Base-by-base conservation (phyloP, 23 red algal species). In the Chondrus crispus region DNA sequence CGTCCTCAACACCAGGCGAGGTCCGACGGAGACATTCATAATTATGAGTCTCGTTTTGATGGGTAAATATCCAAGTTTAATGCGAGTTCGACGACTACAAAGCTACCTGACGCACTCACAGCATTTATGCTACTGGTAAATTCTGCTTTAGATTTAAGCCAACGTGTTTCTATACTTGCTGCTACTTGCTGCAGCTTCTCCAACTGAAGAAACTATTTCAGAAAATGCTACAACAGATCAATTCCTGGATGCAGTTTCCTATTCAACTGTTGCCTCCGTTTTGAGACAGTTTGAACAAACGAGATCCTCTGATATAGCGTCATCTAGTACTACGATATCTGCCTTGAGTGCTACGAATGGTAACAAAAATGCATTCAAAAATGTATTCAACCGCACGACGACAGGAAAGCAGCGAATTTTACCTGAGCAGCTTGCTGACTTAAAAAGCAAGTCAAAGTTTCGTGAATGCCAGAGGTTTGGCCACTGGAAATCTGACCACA, bases 271-370 rank as follows among this genome's bases (percentile, higher is more conserved):
- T 52, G 78, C 78, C 28, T 58, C 78, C 28, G 52, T 82, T 28
- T 26, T 82, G n/a, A n/a, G 51, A n/a, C 78, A 82, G 55, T 82
- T 40, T 82, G 78, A 82, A n/a, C n/a, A n/a, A n/a, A n/a, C n/a
- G n/a, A n/a, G n/a, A n/a, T n/a, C n/a, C n/a, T n/a, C n/a, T 37
- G 42, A 43, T 76, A 38, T 76, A 20, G 39, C 28, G n/a, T 26
- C 33, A 24, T 76, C 71, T 48, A 37, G 28, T 28, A 76, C 33
- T 76, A 76, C 24, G 33, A 47, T 26, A 28, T 47, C 33, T 38
- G 52, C 28, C 78, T 40, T 82, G 46, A 82, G 39, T 62, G 46
- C 78, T 26, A 62, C n/a, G n/a, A n/a, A n/a, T n/a, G n/a, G n/a
- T n/a, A n/a, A n/a, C n/a, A n/a, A n/a, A n/a, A n/a, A n/a, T n/a